Evolutionary conservation across 2,329 filamentous ascomycete species (phyloP).

Genomic region (Cercospora brassicicola): DNA sequence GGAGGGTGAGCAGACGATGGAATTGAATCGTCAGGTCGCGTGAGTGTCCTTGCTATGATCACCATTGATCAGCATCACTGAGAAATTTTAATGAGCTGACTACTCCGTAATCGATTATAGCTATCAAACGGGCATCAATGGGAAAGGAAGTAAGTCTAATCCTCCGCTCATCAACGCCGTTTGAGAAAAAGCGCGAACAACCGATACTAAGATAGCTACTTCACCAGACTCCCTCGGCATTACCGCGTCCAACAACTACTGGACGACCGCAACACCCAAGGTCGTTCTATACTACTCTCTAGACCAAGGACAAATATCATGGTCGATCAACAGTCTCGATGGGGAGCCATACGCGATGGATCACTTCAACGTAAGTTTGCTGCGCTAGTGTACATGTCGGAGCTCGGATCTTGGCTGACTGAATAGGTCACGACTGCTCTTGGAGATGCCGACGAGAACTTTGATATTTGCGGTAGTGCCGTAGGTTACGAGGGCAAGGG

Average conservation of each 20-base stretch:
- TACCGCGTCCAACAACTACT: slow-evolving; percentile 25
- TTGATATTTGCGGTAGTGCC: slow-evolving; percentile 17
- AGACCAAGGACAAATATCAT: slow-evolving; percentile 11
- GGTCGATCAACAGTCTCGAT: slow-evolving; percentile 15
- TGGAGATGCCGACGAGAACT: neutral
- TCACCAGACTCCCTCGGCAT: slow-evolving; percentile 34
- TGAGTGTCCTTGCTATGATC: neutral
- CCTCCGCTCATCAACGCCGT: neutral
- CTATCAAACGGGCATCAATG: slow-evolving; percentile 22
- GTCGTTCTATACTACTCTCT: slow-evolving; percentile 14
- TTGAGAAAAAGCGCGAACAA: neutral
- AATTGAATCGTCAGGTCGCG: slow-evolving; percentile 23
- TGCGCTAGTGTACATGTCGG: neutral
- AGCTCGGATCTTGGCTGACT: neutral
- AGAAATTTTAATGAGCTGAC: neutral
- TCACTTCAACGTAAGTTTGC: slow-evolving; percentile 13
- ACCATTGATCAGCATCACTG: neutral
- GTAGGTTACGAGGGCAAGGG: slow-evolving; percentile 21
- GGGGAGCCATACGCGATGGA: slow-evolving; percentile 11
- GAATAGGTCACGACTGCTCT: slow-evolving; percentile 2
- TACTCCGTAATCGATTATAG: neutral
- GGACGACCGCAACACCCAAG: slow-evolving; percentile 15
- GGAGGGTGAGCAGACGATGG: slow-evolving; percentile 14
- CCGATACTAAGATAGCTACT: neutral
- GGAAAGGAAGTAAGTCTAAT: slow-evolving; percentile 28